Conservation (phyloP, 495 filamentous ascomycete genomes). For the Penicillium ucsense region DNA sequence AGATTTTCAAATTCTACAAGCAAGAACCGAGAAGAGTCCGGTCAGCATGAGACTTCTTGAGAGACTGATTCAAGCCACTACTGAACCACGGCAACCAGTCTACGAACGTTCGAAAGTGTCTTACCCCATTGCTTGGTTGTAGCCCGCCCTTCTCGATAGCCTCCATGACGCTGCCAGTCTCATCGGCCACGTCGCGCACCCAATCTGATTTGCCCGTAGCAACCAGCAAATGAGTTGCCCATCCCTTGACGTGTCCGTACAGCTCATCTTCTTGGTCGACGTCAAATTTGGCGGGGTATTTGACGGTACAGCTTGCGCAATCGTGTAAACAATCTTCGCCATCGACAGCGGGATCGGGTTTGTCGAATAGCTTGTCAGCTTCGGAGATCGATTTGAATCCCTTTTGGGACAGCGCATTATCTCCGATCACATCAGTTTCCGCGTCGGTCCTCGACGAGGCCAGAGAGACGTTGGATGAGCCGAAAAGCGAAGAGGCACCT, state of each 20-base stretch:
- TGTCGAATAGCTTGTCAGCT: slow-evolving; percentile 29
- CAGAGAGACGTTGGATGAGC: slow-evolving; percentile 19
- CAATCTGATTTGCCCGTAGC: slow-evolving; percentile 94
- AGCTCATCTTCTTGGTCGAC: slow-evolving; percentile 71
- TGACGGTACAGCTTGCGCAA: slow-evolving; percentile 71
- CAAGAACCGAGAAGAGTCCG: too few species aligned
- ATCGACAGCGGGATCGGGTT: slow-evolving; percentile 61
- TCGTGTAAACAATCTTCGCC: slow-evolving; percentile 86
- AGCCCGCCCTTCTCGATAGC: slow-evolving; percentile 58
- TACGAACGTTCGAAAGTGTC: slow-evolving; percentile 7
- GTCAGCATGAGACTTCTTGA: neutral
- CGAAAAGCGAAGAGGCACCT: slow-evolving; percentile 26
- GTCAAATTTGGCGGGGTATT: slow-evolving; percentile 64
- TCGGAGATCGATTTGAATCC: slow-evolving; percentile 34
- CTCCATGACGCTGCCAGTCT: slow-evolving; percentile 91
- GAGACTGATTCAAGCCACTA: too few species aligned
- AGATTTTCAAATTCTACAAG: slow-evolving; percentile 68
- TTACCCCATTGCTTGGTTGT: slow-evolving; percentile 67
- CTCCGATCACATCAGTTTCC: slow-evolving; percentile 14
- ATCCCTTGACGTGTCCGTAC: slow-evolving; percentile 82
- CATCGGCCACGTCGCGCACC: slow-evolving; percentile 81
- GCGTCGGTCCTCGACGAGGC: slow-evolving; percentile 20
- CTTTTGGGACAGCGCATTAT: slow-evolving; percentile 12
- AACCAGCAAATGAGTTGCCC: slow-evolving; percentile 81
- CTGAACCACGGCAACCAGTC: too few species aligned